Evolutionary conservation across 2,329 filamentous ascomycete species (phyloP).

Genomic region (Aspergillus sp.): DNA sequence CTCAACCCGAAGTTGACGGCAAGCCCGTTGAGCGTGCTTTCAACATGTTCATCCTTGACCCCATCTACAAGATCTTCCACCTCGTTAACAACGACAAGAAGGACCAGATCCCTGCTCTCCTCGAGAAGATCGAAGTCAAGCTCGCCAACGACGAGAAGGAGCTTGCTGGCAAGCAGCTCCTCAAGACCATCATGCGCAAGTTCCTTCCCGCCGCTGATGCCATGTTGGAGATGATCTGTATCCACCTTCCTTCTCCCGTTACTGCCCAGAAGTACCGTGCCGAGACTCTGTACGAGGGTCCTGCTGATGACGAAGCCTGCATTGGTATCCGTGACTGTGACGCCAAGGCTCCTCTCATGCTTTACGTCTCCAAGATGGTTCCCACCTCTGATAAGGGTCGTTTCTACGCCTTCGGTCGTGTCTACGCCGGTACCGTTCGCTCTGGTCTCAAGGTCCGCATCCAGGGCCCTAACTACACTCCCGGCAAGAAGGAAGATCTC

Average conservation of each 20-base stretch:
- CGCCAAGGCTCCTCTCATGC: conserved; percentile 96
- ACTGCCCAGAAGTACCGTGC: conserved; percentile 97
- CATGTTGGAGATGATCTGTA: conserved; percentile 99
- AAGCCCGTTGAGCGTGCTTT: conserved; percentile 95
- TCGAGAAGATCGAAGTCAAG: conserved; percentile 95
- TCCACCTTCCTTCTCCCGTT: conserved; percentile 93
- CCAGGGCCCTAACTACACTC: conserved; percentile 97
- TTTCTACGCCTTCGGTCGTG: conserved; percentile 99
- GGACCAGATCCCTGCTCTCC: conserved; percentile 78
- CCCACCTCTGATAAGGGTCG: conserved; percentile 99
- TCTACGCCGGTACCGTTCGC: conserved; percentile 96
- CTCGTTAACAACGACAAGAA: conserved; percentile 99
- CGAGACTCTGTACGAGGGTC: conserved; percentile 99
- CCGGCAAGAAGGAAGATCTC: conserved; percentile 97
- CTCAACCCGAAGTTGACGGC: conserved; percentile 71
- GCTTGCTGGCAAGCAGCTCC: conserved; percentile 93
- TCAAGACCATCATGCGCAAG: conserved; percentile 98
- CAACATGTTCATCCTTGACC: conserved; percentile 99
- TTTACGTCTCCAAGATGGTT: conserved; percentile 99
- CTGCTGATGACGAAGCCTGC: conserved; percentile 84
- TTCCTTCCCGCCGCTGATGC: conserved; percentile 98
- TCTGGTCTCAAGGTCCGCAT: conserved; percentile 99
- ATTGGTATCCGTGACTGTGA: conserved; percentile 99
- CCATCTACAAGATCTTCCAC: conserved; percentile 98
- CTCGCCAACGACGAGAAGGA: conserved; percentile 82